Percentiles rank a stretch among this genome's conserved stretches.
phyloP scores from a whole-genome alignment of 2,329 filamentous ascomycete species.

The Fusarium ambrosium region DNA sequence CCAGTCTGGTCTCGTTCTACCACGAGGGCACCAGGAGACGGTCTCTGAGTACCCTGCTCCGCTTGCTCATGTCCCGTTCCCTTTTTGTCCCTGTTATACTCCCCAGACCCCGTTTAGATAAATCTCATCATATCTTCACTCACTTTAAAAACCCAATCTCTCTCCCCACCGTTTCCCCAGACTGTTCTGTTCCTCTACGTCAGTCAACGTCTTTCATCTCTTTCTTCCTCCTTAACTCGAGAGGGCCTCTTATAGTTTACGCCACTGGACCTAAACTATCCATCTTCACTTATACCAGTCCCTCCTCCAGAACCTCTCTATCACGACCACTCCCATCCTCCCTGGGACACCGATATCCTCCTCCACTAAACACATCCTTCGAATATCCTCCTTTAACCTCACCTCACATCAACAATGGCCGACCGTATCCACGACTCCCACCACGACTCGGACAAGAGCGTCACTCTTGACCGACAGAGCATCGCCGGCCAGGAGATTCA shows the following conservation, averaged over 20 bases:
- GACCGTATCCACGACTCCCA: constrained; percentile 38
- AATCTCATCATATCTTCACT: constrained; percentile 31
- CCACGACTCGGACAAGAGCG: constrained; percentile 44
- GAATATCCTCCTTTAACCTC: background rate
- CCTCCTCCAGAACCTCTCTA: background rate
- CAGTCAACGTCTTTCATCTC: constrained; percentile 13
- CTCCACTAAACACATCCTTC: background rate
- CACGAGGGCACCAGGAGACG: constrained; percentile 6
- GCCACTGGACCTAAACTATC: background rate
- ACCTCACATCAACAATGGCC: constrained; percentile 34
- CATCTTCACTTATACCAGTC: background rate
- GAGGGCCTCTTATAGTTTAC: background rate
- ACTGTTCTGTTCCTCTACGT: constrained; percentile 28
- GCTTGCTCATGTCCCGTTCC: background rate
- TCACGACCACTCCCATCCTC: constrained; percentile 3
- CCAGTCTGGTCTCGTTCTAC: constrained; percentile 7
- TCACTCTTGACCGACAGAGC: constrained; percentile 39
- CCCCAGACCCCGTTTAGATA: constrained; percentile 26
- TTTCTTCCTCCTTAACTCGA: constrained; percentile 1
- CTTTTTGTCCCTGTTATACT: constrained; percentile 22
- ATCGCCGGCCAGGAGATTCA: constrained; percentile 34
- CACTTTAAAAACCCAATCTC: constrained; percentile 44
- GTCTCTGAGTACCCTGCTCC: constrained; percentile 25
- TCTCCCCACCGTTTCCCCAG: constrained; percentile 37
- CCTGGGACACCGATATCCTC: background rate